These are phyloP conservation scores for Globisporangium solare DNA, from an alignment of 352 stramenopile genomes.

Conservation along the genomic window DNA sequence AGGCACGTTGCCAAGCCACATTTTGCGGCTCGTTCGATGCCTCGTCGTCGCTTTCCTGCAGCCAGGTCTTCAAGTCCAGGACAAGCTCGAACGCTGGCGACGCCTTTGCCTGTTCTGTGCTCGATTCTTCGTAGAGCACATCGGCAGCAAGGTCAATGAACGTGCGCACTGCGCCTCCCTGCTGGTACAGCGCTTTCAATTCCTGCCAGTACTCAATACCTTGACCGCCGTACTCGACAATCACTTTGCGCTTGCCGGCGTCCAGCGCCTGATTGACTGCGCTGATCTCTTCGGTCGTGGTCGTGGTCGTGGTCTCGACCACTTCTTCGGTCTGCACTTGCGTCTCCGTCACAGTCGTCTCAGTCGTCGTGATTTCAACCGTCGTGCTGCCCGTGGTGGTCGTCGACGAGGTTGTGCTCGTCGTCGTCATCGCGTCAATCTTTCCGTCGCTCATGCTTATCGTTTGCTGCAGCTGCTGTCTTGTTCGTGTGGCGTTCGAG, in stretches of 20 bases:
- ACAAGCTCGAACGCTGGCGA: conserved; percentile 47
- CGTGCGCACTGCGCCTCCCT: conserved; percentile 19
- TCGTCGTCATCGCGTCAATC: conserved; percentile 20
- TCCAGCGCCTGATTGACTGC: conserved; percentile 5
- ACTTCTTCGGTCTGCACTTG: conserved; percentile 1
- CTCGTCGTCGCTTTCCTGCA: conserved; percentile 21
- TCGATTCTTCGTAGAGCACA: conserved; percentile 49
- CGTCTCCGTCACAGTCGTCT: conserved; percentile 21
- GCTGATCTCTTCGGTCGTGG: not conserved
- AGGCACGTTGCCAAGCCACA: conserved; percentile 32
- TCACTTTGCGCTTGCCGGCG: conserved; percentile 21
- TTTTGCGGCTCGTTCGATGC: conserved; percentile 4
- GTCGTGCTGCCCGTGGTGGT: conserved; percentile 14
- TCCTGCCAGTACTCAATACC: conserved; percentile 64
- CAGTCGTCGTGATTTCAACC: conserved; percentile 17
- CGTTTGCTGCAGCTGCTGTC: not conserved
- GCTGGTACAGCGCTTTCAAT: conserved; percentile 41
- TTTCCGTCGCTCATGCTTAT: conserved; percentile 18
- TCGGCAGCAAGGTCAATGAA: conserved; percentile 45
- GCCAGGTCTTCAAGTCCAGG: conserved; percentile 53
- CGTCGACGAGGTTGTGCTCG: conserved; percentile 9
- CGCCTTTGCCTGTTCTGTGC: conserved; percentile 22
- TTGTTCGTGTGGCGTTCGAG: not conserved
- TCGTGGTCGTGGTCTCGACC: not conserved
- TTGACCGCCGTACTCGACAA: conserved; percentile 71